Evolutionary conservation across 176 grass and related monocot species (phyloP).

Genomic region (Rhynchospora breviuscula): DNA sequence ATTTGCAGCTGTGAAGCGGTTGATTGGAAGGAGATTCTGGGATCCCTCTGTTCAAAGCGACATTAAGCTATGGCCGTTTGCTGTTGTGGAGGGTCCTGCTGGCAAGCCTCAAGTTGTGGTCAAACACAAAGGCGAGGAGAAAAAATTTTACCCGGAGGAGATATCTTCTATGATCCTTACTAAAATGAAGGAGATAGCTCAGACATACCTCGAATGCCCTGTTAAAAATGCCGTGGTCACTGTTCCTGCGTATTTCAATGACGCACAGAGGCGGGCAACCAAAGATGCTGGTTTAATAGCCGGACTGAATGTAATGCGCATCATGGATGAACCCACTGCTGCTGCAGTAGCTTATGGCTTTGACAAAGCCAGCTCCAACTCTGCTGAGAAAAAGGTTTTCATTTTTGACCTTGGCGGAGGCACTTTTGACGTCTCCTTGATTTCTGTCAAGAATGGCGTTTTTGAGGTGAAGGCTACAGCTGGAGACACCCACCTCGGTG

Average conservation of each 20-base stretch:
- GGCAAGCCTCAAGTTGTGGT: not conserved
- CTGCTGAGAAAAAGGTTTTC: slow-evolving; percentile 19
- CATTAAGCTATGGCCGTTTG: slow-evolving; percentile 10
- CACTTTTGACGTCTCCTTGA: slow-evolving; percentile 13
- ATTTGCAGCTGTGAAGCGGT: slow-evolving; percentile 19
- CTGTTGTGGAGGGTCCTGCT: not conserved
- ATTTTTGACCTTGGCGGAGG: slow-evolving; percentile 33
- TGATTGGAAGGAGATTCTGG: slow-evolving; percentile 23
- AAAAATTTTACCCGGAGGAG: slow-evolving; percentile 20
- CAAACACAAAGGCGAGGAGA: slow-evolving; percentile 11
- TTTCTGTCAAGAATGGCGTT: not conserved
- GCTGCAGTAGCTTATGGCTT: slow-evolving; percentile 18
- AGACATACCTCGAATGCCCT: not conserved
- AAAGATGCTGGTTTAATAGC: slow-evolving; percentile 12
- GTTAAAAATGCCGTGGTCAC: slow-evolving; percentile 27
- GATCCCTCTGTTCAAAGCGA: slow-evolving; percentile 5
- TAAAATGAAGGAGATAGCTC: slow-evolving; percentile 10
- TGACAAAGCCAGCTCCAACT: not conserved
- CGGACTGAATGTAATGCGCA: slow-evolving; percentile 16
- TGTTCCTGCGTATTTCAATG: slow-evolving; percentile 26
- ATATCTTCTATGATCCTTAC: slow-evolving; percentile 28
- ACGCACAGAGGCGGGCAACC: slow-evolving; percentile 6
- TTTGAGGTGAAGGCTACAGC: slow-evolving; percentile 25
- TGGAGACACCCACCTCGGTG: slow-evolving; percentile 15
- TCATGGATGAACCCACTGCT: slow-evolving; percentile 24